Conservation (phyloP, 2,329 filamentous ascomycete species). For the Hortaea werneckii region DNA sequence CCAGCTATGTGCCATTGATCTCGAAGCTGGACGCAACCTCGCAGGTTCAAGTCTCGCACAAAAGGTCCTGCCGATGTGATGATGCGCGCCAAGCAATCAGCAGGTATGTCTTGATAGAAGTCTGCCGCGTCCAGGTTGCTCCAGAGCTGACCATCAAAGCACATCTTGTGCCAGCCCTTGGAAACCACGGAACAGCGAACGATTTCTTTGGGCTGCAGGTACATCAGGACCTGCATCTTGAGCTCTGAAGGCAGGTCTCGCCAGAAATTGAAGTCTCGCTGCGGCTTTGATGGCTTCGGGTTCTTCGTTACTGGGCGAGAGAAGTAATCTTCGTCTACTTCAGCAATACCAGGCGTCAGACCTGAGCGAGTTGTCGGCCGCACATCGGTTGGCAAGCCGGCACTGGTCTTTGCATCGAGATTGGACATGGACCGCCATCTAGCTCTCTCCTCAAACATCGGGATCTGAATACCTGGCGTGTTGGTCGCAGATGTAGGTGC, state of each 20-base stretch:
- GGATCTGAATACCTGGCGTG: constrained; percentile 35
- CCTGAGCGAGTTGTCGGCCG: constrained; percentile 35
- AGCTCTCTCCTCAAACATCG: constrained; percentile 44
- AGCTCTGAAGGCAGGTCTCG: constrained; percentile 71
- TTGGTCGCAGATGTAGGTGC: constrained; percentile 44
- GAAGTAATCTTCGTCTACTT: constrained; percentile 38
- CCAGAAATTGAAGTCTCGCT: constrained; percentile 60
- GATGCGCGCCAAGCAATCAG: constrained; percentile 72
- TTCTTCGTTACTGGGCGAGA: constrained; percentile 24
- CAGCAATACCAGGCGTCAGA: constrained; percentile 24
- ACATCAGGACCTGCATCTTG: constrained; percentile 64
- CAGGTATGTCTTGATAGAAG: constrained; percentile 81
- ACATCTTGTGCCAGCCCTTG: constrained; percentile 68
- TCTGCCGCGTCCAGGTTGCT: constrained; percentile 62
- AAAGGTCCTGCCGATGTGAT: constrained; percentile 81
- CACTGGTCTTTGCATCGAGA: constrained; percentile 41
- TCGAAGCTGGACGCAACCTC: constrained; percentile 81
- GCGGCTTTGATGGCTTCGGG: constrained; percentile 12
- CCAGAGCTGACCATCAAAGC: constrained; percentile 95
- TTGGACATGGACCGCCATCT: constrained; percentile 46
- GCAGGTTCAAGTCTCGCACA: constrained; percentile 77
- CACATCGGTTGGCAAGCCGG: constrained; percentile 55
- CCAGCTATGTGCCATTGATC: constrained; percentile 69
- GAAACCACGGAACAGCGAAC: constrained; percentile 68
- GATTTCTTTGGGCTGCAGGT: constrained; percentile 69